Conservation (phyloP, 768 basidiomycete genomes). For the Pulveroboletus sp. region DNA sequence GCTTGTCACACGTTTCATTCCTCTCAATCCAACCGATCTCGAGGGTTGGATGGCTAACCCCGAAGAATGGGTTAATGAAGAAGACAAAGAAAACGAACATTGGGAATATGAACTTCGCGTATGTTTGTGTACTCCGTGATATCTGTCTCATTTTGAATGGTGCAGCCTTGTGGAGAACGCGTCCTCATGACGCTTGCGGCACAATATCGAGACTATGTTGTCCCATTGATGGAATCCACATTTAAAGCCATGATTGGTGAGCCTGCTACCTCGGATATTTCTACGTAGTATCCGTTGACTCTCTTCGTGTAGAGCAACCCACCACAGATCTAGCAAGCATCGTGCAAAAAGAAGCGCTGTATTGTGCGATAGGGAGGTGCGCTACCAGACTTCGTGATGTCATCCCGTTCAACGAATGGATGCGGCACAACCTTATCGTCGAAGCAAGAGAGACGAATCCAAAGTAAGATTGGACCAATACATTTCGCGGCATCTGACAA, state of each 20-base stretch:
- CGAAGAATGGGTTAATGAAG: constrained; percentile 90
- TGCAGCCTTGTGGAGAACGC: constrained; percentile 88
- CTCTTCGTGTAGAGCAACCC: constrained; percentile 35
- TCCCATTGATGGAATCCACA: constrained; percentile 55
- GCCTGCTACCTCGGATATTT: not conserved
- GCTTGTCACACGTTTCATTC: constrained; percentile 81
- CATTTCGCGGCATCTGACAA: constrained; percentile 5
- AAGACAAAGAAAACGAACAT: constrained; percentile 84
- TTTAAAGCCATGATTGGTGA: constrained; percentile 62
- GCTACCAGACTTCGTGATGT: constrained; percentile 53
- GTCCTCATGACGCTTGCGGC: constrained; percentile 75
- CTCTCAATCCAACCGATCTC: constrained; percentile 75
- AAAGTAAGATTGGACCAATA: constrained; percentile 38
- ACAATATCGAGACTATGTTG: constrained; percentile 65
- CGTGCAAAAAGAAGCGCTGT: constrained; percentile 80
- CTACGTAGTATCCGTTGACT: not conserved
- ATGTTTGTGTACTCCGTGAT: constrained; percentile 24
- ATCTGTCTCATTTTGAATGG: not conserved
- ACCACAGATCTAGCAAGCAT: constrained; percentile 52
- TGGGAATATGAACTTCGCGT: constrained; percentile 95
- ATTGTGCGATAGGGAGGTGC: constrained; percentile 87
- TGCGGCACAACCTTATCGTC: constrained; percentile 50
- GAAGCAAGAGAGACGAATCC: constrained; percentile 60
- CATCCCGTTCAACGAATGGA: constrained; percentile 70
- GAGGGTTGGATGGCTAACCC: constrained; percentile 84